Evolutionary conservation across 345 rosid species (phyloP).

Genomic region (Mangifera indica): DNA sequence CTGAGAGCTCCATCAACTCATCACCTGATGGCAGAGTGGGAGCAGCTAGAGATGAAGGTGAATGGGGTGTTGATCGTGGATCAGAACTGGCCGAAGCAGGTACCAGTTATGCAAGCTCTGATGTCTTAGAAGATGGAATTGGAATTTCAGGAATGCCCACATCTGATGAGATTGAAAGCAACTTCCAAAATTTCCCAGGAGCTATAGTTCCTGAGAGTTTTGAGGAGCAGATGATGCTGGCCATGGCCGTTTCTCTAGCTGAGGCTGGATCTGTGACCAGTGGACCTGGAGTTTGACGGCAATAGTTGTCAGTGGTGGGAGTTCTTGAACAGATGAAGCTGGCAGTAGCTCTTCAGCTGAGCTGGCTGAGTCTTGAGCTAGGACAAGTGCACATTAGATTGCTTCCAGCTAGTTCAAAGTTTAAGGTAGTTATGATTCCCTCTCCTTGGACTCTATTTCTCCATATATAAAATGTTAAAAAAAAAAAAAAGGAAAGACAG

Average conservation of each 20-base stretch:
- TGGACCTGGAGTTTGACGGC: slow-evolving; percentile 65
- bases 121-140: slow-evolving; percentile 43
- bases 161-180: slow-evolving; percentile 36
- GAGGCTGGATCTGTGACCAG: slow-evolving; percentile 63
- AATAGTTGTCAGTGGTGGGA: slow-evolving; percentile 32
- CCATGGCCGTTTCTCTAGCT: slow-evolving; percentile 92
- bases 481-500: not conserved
- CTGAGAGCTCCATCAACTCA: slow-evolving; percentile 30
- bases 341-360: slow-evolving; percentile 13
- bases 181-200: slow-evolving; percentile 35
- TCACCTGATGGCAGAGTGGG: slow-evolving; percentile 33
- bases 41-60: slow-evolving; percentile 41
- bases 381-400: slow-evolving; percentile 13
- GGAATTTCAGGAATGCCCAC: slow-evolving; percentile 41
- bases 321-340: slow-evolving; percentile 19
- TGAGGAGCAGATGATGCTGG: slow-evolving; percentile 97
- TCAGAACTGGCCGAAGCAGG: slow-evolving; percentile 70
- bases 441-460: slow-evolving; percentile 9
- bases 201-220: slow-evolving; percentile 77
- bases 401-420: slow-evolving; percentile 18
- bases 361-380: slow-evolving; percentile 20
- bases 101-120: slow-evolving; percentile 65
- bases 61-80: slow-evolving; percentile 53
- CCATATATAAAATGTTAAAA: slow-evolving; percentile 26
- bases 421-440: slow-evolving; percentile 26